Percentiles rank a stretch among this genome's conserved stretches.
These are phyloP conservation scores for Phytophthora ohioensis DNA, from an alignment of 352 stramenopile species.

Conservation along the genomic window DNA sequence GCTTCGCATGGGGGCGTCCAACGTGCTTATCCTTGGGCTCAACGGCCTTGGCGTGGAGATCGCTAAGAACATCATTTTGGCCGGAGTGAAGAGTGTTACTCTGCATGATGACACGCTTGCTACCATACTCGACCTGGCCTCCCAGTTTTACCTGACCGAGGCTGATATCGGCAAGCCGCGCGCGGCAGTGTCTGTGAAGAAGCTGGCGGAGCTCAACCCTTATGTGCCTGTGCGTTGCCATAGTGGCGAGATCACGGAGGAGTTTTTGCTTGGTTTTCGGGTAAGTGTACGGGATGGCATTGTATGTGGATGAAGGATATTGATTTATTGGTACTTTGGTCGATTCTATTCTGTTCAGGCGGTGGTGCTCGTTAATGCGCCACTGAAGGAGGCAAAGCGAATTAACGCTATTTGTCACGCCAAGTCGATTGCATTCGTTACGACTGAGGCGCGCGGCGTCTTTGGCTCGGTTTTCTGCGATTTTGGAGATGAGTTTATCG, in stretches of 20 bases:
- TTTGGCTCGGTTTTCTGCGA: conserved; percentile 98
- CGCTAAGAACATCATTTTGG: conserved; percentile 99
- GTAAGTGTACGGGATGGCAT: conserved; percentile 45
- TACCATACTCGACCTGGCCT: conserved; percentile 90
- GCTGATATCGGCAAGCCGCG: conserved; percentile 88
- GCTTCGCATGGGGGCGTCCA: conserved; percentile 95
- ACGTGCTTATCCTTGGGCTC: conserved; percentile 96
- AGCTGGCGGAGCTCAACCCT: conserved; percentile 97
- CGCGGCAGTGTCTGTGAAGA: conserved; percentile 85
- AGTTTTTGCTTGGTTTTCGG: conserved; percentile 75
- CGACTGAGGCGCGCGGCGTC: conserved; percentile 91
- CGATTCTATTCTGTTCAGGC: conserved; percentile 42
- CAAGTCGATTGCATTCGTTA: conserved; percentile 93
- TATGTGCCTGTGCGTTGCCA: conserved; percentile 93
- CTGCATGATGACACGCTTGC: conserved; percentile 93
- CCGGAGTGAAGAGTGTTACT: conserved; percentile 95
- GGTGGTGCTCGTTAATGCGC: conserved; percentile 89
- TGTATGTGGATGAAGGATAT: too few relatives aligned
- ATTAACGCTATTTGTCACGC: conserved; percentile 89
- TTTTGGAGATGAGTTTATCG: conserved; percentile 96
- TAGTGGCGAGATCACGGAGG: conserved; percentile 72
- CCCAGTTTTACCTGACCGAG: conserved; percentile 97
- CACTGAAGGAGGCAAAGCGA: conserved; percentile 69
- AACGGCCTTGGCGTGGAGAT: conserved; percentile 97
- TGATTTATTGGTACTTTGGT: background rate